Conservation (phyloP, 2,329 filamentous ascomycete species). For the Orbilia blumenaviensis region DNA sequence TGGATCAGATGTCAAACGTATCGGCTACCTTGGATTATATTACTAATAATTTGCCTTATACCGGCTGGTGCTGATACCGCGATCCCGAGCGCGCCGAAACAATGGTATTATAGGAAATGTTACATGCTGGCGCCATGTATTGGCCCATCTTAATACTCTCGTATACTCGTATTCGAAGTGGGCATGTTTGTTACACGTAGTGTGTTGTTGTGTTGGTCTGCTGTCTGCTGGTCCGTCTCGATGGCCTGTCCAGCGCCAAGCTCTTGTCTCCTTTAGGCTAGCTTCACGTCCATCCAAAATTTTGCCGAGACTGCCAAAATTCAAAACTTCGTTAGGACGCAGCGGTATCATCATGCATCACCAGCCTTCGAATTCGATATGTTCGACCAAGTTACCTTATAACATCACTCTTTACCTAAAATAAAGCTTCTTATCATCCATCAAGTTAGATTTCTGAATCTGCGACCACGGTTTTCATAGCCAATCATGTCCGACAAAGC, state of each 20-base stretch:
- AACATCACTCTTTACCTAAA: background rate
- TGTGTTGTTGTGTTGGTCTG: conserved; percentile 27
- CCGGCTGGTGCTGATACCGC: too few species aligned
- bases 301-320: too few species aligned
- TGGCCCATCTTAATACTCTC: background rate
- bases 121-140: background rate
- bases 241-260: conserved; percentile 17
- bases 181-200: background rate
- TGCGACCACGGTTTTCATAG: background rate
- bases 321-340: background rate
- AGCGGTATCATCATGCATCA: background rate
- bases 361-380: conserved; percentile 1
- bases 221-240: too few species aligned
- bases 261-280: background rate
- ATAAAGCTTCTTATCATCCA: background rate
- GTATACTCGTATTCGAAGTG: background rate
- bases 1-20: background rate
- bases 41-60: background rate
- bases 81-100: background rate
- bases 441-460: background rate
- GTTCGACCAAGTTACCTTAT: background rate
- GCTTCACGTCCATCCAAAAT: conserved; percentile 8
- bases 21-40: background rate
- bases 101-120: background rate
- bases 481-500: conserved; percentile 83